Base-by-base conservation (phyloP, 371 early-diverging fungal genomes). In the Paraphysoderma sedebokerense region DNA sequence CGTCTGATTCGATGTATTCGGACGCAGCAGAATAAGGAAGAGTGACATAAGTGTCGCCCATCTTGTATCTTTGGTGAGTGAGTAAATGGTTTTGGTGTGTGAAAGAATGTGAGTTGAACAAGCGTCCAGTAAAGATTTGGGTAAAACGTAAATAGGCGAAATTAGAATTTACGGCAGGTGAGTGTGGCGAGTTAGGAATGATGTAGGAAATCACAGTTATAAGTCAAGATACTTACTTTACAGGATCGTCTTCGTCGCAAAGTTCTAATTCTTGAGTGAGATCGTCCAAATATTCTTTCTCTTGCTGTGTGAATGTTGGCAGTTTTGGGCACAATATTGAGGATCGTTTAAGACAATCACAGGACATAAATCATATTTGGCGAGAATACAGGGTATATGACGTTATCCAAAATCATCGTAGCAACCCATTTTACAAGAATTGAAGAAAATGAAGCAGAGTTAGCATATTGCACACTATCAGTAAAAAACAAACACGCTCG, bases 271-370 rank as follows among this genome's bases (percentile, higher is more conserved):
- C 97, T 57, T 65, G 62, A 3, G 77, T 63, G 19, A 93, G 75
- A 59, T 96, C 97, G 46, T 93, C 91, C 38, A 92, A 66, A 52
- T 84, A 88, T 55, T 92, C 93, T 53, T 81, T 78, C 56, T 93
- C 93, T 23, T 67, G 15, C 27, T 20, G 27, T n/a, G 20, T 12
- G 4, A 41, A 5, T n/a, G 42, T 4, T 2, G 42, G 44, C n/a
- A 7, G 11, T 47, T 11, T 22, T 15, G 1, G 34, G 13, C n/a
- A 7, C 17, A 6, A 7, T 19, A 1, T 47, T 19, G 19, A 1
- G 24, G 1, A 20, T 4, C 22, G 13, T 23, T n/a, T n/a, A n/a
- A n/a, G n/a, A n/a, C n/a, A n/a, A n/a, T n/a, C n/a, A n/a, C n/a
- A n/a, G n/a, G n/a, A n/a, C n/a, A n/a, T n/a, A n/a, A n/a, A n/a